Evolutionary conservation across 768 basidiomycete species (phyloP).

Genomic region (Lentinula edodes): DNA sequence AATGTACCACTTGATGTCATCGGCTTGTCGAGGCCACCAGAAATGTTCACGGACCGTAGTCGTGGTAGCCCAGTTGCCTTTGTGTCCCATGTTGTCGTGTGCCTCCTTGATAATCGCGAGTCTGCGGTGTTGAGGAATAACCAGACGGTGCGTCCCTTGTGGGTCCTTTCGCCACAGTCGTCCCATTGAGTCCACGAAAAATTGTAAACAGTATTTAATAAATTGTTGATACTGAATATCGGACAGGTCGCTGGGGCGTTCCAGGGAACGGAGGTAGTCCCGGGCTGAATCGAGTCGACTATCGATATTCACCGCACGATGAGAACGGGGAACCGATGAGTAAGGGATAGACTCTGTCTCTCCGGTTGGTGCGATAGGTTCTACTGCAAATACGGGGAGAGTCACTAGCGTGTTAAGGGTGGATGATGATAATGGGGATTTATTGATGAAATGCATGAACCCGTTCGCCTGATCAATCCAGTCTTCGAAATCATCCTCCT

Average conservation of each 20-base stretch:
- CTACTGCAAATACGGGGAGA: neutral
- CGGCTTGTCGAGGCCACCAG: slow-evolving; percentile 9
- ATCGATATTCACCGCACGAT: neutral
- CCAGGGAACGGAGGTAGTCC: neutral
- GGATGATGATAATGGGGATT: neutral
- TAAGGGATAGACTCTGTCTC: neutral
- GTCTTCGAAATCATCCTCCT: slow-evolving; percentile 12
- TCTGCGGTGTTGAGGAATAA: neutral
- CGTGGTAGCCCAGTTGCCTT: neutral
- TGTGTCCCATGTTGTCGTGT: slow-evolving; percentile 9
- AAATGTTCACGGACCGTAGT: neutral
- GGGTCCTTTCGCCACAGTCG: neutral
- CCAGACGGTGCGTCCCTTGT: neutral
- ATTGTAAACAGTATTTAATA: neutral
- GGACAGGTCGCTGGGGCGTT: neutral
- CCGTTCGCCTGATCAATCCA: neutral
- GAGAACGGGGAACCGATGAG: neutral
- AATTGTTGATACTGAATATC: neutral
- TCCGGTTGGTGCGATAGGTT: neutral
- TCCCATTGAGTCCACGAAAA: neutral
- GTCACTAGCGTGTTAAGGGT: neutral
- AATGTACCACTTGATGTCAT: slow-evolving; percentile 9
- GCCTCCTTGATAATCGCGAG: neutral
- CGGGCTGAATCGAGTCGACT: neutral
- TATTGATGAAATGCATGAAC: neutral